Base-by-base conservation (phyloP, 2,329 filamentous ascomycete species). In the Pseudocercospora fijiensis region DNA sequence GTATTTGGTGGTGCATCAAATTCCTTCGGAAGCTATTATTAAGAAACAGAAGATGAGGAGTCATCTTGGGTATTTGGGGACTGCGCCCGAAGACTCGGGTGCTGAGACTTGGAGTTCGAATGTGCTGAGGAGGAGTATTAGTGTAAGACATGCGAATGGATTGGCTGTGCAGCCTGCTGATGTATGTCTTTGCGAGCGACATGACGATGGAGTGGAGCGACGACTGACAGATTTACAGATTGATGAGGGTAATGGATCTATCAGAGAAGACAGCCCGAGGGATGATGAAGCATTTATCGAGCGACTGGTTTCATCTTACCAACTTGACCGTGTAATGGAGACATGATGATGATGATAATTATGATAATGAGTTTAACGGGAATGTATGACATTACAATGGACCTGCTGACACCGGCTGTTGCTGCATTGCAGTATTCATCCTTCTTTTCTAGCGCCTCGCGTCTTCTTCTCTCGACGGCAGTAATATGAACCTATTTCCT, bases 1-100 rank as follows among this genome's bases (percentile, higher is more conserved):
- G 53, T 65, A 65, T 37, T 24, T 65, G 28, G 63, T 60, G 2
- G 59, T 65, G 9, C 60, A 65, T 16, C 63, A 65, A 28, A 61
- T 65, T 28, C 63, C 63, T 22, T 41, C 59, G 1, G 63, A 65
- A 27, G 63, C 63, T 4, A 65, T 65, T 4, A 24, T 65, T 28
- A 57, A 65, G 26, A 41, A 49, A 24, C 37, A 28, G 13, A 56
- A 56, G 9, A 56, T 56, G 18, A 22, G 53, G 10, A 56, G 51
- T 53, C 51, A 53, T 18, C 26, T 53, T 9, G 24, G 22, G 7
- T 41, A n/a, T 11, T n/a, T 41, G 4, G 49, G 49, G 10, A 53
- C 49, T 28, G 49, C 49, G 22, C 24, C 49, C 24, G 49, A 56
- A n/a, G 53, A 56, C 18, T 56, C 53, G 13, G 53, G 53, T 10